Conservation (phyloP, 2,329 filamentous ascomycete genomes). For the Graphiopsis chlorocephala region DNA sequence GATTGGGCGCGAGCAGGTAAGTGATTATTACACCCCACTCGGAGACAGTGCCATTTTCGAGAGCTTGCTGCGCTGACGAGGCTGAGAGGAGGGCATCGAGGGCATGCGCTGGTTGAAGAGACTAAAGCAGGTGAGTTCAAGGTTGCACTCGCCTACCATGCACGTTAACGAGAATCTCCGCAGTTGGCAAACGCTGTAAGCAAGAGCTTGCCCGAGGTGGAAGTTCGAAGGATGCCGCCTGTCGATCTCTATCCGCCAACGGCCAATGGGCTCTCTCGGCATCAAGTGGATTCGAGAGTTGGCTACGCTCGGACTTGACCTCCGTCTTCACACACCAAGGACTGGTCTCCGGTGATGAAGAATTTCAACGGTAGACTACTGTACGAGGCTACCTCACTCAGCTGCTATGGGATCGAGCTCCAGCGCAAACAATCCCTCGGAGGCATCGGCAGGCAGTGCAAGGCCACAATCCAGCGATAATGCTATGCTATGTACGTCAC, state of each 20-base stretch:
- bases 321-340: background rate
- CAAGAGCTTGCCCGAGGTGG: background rate
- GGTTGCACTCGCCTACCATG: conserved; percentile 3
- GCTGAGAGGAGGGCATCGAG: background rate
- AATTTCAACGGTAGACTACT: background rate
- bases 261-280: background rate
- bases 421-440: background rate
- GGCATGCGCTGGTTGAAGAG: conserved; percentile 11
- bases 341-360: background rate
- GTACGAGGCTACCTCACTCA: background rate
- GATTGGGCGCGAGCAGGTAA: background rate
- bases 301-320: background rate
- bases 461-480: background rate
- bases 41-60: background rate
- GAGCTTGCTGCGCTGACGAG: background rate
- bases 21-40: background rate
- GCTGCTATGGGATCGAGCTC: background rate
- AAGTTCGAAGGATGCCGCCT: background rate
- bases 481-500: background rate
- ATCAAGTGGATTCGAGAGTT: background rate
- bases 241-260: background rate
- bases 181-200: background rate
- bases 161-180: background rate
- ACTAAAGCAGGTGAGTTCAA: conserved; percentile 3
- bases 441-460: background rate